These are phyloP conservation scores for Neurospora sp. DNA, from an alignment of 495 filamentous ascomycete genomes.

Conservation along the genomic window DNA sequence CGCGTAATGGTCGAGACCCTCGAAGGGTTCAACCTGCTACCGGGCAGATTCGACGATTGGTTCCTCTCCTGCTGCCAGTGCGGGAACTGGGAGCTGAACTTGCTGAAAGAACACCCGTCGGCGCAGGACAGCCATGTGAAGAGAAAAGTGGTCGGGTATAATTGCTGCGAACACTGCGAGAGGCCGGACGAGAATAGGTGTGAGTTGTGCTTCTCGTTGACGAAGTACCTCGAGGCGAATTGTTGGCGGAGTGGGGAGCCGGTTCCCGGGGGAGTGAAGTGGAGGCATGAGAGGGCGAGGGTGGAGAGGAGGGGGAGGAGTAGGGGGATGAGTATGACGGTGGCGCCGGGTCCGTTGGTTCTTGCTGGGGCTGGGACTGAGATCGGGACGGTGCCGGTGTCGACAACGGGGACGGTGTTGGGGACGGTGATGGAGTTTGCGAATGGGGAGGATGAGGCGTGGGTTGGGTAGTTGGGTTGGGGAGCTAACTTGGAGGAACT, in stretches of 20 bases:
- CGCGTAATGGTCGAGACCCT: background rate
- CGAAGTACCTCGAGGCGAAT: background rate
- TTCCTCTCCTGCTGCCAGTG: background rate
- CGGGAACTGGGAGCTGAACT: background rate
- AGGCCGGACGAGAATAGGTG: background rate
- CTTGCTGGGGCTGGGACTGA: background rate
- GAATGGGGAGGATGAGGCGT: background rate
- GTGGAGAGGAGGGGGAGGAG: background rate
- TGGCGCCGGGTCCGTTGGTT: background rate
- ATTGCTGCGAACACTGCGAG: background rate
- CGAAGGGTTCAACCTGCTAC: background rate
- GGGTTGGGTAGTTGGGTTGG: background rate
- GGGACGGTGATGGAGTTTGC: background rate
- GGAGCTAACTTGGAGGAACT: background rate
- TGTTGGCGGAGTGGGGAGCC: background rate
- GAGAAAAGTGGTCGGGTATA: background rate
- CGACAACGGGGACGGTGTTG: background rate
- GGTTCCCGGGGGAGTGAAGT: background rate
- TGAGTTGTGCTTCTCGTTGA: background rate
- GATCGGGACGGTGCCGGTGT: background rate
- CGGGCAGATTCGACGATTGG: background rate
- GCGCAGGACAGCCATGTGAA: background rate
- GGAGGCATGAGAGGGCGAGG: background rate
- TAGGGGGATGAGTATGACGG: background rate
- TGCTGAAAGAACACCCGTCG: background rate